Evolutionary conservation across 108 stramenopile species (phyloP), one percentile per base, ranked within the genome.

Genomic region (Pseudonitzschia delicatissima): DNA sequence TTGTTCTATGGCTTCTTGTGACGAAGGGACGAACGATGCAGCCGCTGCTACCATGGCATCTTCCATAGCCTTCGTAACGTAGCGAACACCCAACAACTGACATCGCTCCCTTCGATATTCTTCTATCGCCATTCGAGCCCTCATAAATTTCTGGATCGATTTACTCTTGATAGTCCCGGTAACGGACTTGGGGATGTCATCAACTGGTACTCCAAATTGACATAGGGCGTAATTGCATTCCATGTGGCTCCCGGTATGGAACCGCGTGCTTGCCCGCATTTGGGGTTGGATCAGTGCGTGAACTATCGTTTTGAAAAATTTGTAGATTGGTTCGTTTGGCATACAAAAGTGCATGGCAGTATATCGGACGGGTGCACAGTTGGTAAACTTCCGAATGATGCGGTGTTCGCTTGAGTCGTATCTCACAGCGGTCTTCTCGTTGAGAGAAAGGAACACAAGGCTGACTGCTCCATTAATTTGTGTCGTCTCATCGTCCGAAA

Each of bases 261-360:
- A 8, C 20, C 20, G 15, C n/a, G 20, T 21, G 8, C n/a, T 17
- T 49, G n/a, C 21, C n/a, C 48, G 15, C 8, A 9, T 8, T 20
- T n/a, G 0, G 8, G 20, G 20, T 17, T 7, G 20, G 20, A 49
- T 49, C 20, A 49, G 15, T 20, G 18, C 15, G n/a, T 17, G 21
- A 8, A 8, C 7, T 20, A 49, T 7, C 20, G 48, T 20, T 20
- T 23, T n/a, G 20, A 49, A n/a, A 17, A 49, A 21, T 7, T 49
- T 9, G n/a, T 21, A 49, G 7, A 49, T 23, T 8, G 18, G 48
- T 49, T 49, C 48, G 20, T 49, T 17, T n/a, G 48, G 48, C 8
- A 49, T 20, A 49, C 48, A 49, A 17, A 49, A 20, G 21, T 49
- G 48, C 48, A 49, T 49, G n/a, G 48, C 48, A 17, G 48, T 8